Conservation (phyloP, 2,329 filamentous ascomycete genomes). For the Myriosclerotinia duriaeana region DNA sequence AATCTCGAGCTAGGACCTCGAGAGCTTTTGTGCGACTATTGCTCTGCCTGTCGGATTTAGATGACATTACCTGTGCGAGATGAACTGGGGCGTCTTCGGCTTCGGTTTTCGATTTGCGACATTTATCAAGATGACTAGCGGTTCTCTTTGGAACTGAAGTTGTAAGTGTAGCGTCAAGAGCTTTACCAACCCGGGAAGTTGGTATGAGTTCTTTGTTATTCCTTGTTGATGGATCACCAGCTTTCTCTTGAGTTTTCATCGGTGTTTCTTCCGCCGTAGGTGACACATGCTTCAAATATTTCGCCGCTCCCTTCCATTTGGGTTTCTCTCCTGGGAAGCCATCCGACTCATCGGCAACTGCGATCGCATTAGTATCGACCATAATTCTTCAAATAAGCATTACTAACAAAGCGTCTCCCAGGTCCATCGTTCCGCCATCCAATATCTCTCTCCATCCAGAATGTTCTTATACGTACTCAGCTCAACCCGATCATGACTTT, state of each 20-base stretch:
- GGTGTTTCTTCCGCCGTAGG: neutral
- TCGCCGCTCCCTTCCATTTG: neutral
- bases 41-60: neutral
- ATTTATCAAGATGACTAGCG: neutral
- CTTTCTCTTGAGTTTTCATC: neutral
- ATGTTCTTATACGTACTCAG: neutral
- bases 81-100: no score
- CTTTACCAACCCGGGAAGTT: neutral
- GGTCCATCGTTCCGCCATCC: slow-evolving; percentile 4
- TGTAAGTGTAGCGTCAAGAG: no score
- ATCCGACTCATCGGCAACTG: neutral
- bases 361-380: neutral
- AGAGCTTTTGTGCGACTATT: neutral
- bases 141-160: neutral
- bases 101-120: neutral
- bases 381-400: no score
- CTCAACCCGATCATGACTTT: neutral
- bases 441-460: neutral
- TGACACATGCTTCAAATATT: neutral
- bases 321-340: neutral
- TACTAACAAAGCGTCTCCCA: slow-evolving; percentile 4
- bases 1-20: neutral
- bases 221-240: neutral
- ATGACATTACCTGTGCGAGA: neutral
- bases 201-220: neutral